Evolutionary conservation across 2,329 filamentous ascomycete species (phyloP).

Genomic region (Onygena corvina): DNA sequence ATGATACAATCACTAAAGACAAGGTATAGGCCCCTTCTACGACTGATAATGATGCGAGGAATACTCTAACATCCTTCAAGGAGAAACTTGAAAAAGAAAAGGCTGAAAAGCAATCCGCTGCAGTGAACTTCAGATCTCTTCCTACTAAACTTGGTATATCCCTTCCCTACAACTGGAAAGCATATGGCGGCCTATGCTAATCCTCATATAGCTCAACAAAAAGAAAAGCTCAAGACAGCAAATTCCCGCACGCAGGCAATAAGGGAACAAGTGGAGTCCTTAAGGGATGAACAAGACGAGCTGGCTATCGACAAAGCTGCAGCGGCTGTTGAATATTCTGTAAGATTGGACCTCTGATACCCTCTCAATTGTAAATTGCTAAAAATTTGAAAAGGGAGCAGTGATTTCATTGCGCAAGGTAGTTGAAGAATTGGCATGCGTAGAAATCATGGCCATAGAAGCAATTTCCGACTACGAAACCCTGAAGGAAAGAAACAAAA

Average conservation of each 20-base stretch:
- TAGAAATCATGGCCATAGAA: conserved; percentile 61
- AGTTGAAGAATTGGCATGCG: conserved; percentile 55
- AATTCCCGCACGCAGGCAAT: conserved; percentile 32
- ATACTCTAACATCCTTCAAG: conserved; percentile 14
- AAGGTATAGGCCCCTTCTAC: conserved; percentile 30
- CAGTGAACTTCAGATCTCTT: conserved; percentile 53
- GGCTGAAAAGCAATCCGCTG: conserved; percentile 51
- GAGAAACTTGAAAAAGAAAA: conserved; percentile 47
- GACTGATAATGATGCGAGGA: not conserved
- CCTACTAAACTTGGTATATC: conserved; percentile 58
- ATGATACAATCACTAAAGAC: conserved; percentile 25
- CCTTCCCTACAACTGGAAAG: conserved; percentile 16
- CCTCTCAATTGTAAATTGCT: not conserved
- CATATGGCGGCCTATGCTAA: conserved; percentile 18
- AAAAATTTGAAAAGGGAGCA: not conserved
- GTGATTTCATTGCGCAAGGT: conserved; percentile 51
- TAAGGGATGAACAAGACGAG: conserved; percentile 46
- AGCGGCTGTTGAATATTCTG: conserved; percentile 45
- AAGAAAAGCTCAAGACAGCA: conserved; percentile 36
- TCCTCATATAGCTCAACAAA: conserved; percentile 29
- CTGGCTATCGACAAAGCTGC: conserved; percentile 46
- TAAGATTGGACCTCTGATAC: conserved; percentile 25
- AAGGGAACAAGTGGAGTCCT: conserved; percentile 38
- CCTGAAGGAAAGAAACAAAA: conserved; percentile 53
- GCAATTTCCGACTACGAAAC: conserved; percentile 65